These are phyloP conservation scores for Phytophthora capsici DNA, from an alignment of 352 stramenopile species.

Conservation along the genomic window DNA sequence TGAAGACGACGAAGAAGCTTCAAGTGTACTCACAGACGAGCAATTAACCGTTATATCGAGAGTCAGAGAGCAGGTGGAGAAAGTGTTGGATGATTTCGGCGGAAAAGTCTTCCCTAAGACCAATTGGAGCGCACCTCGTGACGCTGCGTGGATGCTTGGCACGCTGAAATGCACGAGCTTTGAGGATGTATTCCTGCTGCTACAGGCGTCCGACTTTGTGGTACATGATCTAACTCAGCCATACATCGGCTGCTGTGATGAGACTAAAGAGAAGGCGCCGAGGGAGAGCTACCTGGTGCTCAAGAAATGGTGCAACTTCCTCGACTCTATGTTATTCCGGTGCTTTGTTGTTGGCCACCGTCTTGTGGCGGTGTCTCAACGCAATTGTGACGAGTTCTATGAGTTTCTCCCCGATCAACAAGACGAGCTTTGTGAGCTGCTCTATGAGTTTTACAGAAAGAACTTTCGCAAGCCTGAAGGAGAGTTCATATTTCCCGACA, in stretches of 20 bases:
- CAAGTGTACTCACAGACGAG: conserved; percentile 31
- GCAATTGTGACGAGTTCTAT: conserved; percentile 93
- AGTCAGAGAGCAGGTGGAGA: conserved; percentile 69
- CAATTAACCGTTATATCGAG: conserved; percentile 36
- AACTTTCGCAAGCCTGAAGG: conserved; percentile 43
- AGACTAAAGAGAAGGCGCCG: conserved; percentile 13
- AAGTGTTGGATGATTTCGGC: conserved; percentile 64
- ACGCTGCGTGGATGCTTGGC: conserved; percentile 93
- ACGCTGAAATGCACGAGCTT: conserved; percentile 80
- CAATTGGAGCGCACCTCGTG: conserved; percentile 94
- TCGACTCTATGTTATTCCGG: conserved; percentile 96
- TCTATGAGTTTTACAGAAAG: conserved; percentile 68
- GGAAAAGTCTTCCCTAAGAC: conserved; percentile 90
- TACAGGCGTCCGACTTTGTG: conserved; percentile 89
- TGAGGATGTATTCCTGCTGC: conserved; percentile 84
- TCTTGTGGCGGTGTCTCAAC: conserved; percentile 91
- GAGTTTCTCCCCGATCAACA: conserved; percentile 86
- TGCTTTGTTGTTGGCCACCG: conserved; percentile 90
- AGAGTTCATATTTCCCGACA: conserved; percentile 59
- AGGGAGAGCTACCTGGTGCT: conserved; percentile 83
- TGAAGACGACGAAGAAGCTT: conserved; percentile 30
- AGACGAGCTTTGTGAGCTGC: conserved; percentile 66
- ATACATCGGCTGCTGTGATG: conserved; percentile 71
- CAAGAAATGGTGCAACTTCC: conserved; percentile 95
- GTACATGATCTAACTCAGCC: conserved; percentile 91